Conservation (phyloP, 2,329 filamentous ascomycete genomes). For the Metarhizium humberi region DNA sequence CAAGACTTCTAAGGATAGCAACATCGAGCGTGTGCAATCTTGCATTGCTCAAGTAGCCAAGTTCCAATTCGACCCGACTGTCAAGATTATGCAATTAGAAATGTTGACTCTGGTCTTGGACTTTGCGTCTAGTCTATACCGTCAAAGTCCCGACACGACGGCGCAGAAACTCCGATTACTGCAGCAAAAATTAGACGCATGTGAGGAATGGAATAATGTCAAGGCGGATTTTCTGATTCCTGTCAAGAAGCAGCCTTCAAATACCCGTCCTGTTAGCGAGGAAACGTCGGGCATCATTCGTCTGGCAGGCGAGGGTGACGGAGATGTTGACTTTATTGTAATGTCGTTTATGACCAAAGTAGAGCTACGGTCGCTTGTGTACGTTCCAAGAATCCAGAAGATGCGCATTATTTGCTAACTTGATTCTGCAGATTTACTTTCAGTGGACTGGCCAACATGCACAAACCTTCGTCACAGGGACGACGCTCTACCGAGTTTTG, state of each 20-base stretch:
- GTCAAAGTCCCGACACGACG: conserved; percentile 48
- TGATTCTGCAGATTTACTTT: conserved; percentile 37
- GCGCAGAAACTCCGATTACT: conserved; percentile 52
- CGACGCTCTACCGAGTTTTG: conserved; percentile 29
- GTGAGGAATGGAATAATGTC: conserved; percentile 38
- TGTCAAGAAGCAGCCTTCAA: conserved; percentile 40
- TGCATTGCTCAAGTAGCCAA: conserved; percentile 67
- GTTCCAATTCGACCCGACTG: conserved; percentile 56
- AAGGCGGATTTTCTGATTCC: conserved; percentile 45
- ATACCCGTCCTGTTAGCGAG: conserved; percentile 41
- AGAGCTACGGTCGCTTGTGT: conserved; percentile 48
- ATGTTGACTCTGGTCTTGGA: conserved; percentile 59
- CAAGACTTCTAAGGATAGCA: conserved; percentile 53
- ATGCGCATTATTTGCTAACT: background rate
- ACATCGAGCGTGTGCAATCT: conserved; percentile 59
- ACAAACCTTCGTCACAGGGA: conserved; percentile 24
- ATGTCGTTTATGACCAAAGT: conserved; percentile 52
- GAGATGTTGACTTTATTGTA: conserved; percentile 44
- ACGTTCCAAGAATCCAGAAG: conserved; percentile 17
- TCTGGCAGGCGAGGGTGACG: conserved; percentile 30
- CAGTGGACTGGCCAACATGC: conserved; percentile 39
- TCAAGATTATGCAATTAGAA: conserved; percentile 56
- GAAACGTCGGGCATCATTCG: conserved; percentile 48
- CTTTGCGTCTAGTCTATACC: conserved; percentile 58
- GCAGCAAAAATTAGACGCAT: conserved; percentile 52